A percentile compares a stretch with the other conserved stretches of the same genome.
Conservation (phyloP, 768 basidiomycete species). For the Agrocybe pediades region DNA sequence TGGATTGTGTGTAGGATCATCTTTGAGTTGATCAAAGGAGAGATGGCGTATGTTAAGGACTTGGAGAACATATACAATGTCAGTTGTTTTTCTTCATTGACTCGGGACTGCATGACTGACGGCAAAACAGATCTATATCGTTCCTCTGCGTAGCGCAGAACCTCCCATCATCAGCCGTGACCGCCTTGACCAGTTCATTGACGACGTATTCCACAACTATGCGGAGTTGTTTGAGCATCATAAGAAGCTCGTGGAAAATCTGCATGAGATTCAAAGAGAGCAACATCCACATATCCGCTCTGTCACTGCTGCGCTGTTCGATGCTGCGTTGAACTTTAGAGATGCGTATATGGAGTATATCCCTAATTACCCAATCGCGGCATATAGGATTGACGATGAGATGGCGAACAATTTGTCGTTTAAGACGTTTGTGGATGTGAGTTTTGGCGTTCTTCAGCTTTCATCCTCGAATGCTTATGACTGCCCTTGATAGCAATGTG, state of each 20-base stretch:
- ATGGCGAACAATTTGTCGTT: conserved; percentile 81
- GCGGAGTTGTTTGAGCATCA: conserved; percentile 76
- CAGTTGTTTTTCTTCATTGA: conserved; percentile 22
- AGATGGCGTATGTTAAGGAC: conserved; percentile 95
- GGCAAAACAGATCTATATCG: conserved; percentile 71
- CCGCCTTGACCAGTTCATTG: conserved; percentile 73
- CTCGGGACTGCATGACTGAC: background rate
- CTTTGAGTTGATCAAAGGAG: conserved; percentile 93
- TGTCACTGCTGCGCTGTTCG: conserved; percentile 82
- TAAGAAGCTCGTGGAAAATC: conserved; percentile 70
- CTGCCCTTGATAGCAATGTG: conserved; percentile 33
- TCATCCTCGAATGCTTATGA: background rate
- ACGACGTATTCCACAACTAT: conserved; percentile 90
- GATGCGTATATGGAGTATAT: conserved; percentile 93
- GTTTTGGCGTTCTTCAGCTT: conserved; percentile 18
- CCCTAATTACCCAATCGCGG: conserved; percentile 91
- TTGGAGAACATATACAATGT: conserved; percentile 84
- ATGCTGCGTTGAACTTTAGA: conserved; percentile 90
- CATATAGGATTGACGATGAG: conserved; percentile 86
- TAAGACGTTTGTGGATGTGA: conserved; percentile 78
- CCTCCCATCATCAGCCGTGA: conserved; percentile 79
- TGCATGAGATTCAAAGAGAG: conserved; percentile 87
- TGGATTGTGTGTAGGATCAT: conserved; percentile 61
- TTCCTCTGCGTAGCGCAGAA: conserved; percentile 68
- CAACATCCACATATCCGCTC: conserved; percentile 79